phyloP scores from a whole-genome alignment of 192 early-diverging fungal species.

The Podila verticillata region DNA sequence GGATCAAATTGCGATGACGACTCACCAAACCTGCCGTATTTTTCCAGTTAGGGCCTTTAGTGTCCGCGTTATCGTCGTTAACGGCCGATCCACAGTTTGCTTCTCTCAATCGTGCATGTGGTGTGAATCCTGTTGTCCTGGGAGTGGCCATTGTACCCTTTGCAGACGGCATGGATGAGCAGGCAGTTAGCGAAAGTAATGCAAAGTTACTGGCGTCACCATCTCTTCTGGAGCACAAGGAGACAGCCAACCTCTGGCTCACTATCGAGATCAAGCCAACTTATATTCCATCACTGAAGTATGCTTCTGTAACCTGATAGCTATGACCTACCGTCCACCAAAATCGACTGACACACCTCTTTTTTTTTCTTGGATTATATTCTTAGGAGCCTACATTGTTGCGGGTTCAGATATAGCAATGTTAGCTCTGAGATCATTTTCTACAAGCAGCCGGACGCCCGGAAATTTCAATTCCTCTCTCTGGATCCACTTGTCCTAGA shows the following conservation, averaged over 20 bases:
- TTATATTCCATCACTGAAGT: constrained; percentile 53
- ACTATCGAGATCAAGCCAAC: constrained; percentile 52
- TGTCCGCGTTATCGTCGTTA: constrained; percentile 24
- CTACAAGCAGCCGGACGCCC: constrained; percentile 67
- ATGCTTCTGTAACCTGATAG: background rate
- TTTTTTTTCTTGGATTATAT: background rate
- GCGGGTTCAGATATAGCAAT: constrained; percentile 50
- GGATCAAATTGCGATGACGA: background rate
- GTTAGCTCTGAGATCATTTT: constrained; percentile 63
- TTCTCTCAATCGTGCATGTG: constrained; percentile 29
- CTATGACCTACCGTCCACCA: background rate
- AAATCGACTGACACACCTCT: background rate
- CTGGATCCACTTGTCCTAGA: constrained; percentile 74
- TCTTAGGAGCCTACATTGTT: constrained; percentile 43
- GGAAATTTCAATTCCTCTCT: constrained; percentile 71
- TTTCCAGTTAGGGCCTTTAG: constrained; percentile 26
- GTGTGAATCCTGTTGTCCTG: constrained; percentile 36
- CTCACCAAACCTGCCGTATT: background rate
- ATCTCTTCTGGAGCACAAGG: constrained; percentile 33
- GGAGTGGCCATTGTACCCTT: constrained; percentile 42
- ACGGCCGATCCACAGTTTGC: constrained; percentile 33
- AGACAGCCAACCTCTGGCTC: constrained; percentile 54
- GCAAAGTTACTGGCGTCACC: constrained; percentile 24
- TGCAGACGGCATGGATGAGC: constrained; percentile 28
- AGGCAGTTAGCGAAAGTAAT: constrained; percentile 40